Conservation (phyloP, 805 yeast genomes). For the Zygotorulaspora danielsina region DNA sequence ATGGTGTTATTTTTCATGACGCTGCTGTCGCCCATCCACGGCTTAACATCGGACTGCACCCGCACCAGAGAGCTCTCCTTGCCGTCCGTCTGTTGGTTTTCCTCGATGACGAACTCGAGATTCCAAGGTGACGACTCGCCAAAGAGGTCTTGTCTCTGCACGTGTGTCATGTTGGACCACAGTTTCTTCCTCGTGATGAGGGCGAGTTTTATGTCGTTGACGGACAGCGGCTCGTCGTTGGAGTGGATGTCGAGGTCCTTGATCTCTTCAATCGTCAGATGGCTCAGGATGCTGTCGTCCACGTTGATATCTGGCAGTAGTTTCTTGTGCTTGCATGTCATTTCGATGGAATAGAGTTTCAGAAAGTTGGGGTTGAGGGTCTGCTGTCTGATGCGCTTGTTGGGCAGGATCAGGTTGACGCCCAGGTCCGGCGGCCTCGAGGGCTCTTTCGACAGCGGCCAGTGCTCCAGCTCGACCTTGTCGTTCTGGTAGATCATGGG, state of each 20-base stretch:
- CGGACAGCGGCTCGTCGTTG: constrained; percentile 16
- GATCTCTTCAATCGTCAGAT: constrained; percentile 22
- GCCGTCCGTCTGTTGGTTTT: constrained; percentile 4
- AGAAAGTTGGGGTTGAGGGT: constrained; percentile 30
- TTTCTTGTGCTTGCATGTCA: constrained; percentile 21
- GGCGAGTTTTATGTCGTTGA: constrained; percentile 29
- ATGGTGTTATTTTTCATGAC: constrained; percentile 11
- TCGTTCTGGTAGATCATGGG: constrained; percentile 14
- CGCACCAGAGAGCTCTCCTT: constrained; percentile 24
- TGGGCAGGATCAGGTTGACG: constrained; percentile 16
- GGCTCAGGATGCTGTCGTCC: constrained; percentile 28
- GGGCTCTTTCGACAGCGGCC: constrained; percentile 20
- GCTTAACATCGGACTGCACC: constrained; percentile 26
- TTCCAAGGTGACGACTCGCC: constrained; percentile 32
- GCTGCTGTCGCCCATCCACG: constrained; percentile 21
- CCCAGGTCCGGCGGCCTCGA: not conserved
- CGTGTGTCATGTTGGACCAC: constrained; percentile 30
- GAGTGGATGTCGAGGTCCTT: constrained; percentile 20
- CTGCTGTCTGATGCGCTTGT: constrained; percentile 28
- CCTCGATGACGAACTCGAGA: constrained; percentile 16
- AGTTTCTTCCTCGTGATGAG: constrained; percentile 31
- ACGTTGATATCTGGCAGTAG: constrained; percentile 30
- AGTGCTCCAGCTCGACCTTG: constrained; percentile 28
- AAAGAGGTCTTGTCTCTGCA: constrained; percentile 29
- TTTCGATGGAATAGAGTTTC: constrained; percentile 31